phyloP scores from a whole-genome alignment of 371 early-diverging fungal species.

The Rhizopus arrhizus region DNA sequence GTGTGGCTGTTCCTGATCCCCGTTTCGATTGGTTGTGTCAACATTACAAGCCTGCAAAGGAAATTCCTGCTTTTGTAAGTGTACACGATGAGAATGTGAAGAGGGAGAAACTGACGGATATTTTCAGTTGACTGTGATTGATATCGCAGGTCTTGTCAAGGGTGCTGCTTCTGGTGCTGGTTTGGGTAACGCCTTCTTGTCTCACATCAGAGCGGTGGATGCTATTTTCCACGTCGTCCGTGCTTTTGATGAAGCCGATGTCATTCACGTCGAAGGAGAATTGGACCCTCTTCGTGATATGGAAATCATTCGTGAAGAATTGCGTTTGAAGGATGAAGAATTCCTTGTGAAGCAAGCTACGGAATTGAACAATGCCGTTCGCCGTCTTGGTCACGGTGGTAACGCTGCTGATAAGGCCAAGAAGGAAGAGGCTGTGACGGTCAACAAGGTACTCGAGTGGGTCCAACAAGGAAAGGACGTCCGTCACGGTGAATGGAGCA shows the following conservation, averaged over 20 bases:
- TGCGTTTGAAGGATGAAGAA: conserved; percentile 94
- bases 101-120: neutral
- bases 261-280: conserved; percentile 95
- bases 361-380: conserved; percentile 62
- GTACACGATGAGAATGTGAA: neutral
- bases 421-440: conserved; percentile 83
- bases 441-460: conserved; percentile 75
- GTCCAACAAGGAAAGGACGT: conserved; percentile 81
- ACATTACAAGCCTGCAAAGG: conserved; percentile 69
- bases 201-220: conserved; percentile 96
- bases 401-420: conserved; percentile 84
- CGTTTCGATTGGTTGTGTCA: conserved; percentile 88
- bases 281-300: conserved; percentile 96
- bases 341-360: conserved; percentile 73
- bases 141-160: conserved; percentile 99
- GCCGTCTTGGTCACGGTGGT: conserved; percentile 76
- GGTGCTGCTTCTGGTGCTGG: conserved; percentile 92
- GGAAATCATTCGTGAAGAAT: conserved; percentile 95
- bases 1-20: conserved; percentile 92
- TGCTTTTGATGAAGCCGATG: conserved; percentile 84
- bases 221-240: conserved; percentile 99
- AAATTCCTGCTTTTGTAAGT: conserved; percentile 70
- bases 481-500: conserved; percentile 87
- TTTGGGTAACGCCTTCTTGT: conserved; percentile 98
- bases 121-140: conserved; percentile 85